Evolutionary conservation across 2,329 filamentous ascomycete genomes (phyloP).

Genomic region (Cercospora sp.): DNA sequence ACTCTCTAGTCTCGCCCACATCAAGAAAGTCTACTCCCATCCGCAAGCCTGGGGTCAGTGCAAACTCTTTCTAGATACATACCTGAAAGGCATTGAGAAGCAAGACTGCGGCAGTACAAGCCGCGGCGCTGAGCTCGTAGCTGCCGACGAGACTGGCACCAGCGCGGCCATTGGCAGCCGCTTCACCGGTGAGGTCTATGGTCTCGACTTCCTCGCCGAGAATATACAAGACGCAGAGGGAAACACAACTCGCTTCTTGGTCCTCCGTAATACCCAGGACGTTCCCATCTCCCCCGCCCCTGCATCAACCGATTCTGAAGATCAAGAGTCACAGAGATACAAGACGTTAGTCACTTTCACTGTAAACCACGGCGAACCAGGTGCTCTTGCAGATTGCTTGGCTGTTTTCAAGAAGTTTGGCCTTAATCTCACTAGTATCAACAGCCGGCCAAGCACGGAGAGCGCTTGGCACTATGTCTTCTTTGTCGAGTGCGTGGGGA

Average conservation of each 20-base stretch:
- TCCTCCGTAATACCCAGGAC: slow-evolving; percentile 51
- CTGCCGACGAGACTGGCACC: slow-evolving; percentile 54
- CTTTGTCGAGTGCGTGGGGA: slow-evolving; percentile 83
- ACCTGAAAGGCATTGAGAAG: slow-evolving; percentile 73
- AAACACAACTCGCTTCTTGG: slow-evolving; percentile 78
- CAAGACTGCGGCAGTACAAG: slow-evolving; percentile 85
- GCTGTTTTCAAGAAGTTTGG: slow-evolving; percentile 71
- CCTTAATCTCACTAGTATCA: slow-evolving; percentile 88
- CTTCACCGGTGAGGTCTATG: slow-evolving; percentile 68
- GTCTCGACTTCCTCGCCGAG: slow-evolving; percentile 67
- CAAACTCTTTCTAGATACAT: slow-evolving; percentile 67
- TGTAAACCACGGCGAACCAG: slow-evolving; percentile 66
- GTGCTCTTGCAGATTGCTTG: slow-evolving; percentile 79
- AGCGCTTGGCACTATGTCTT: slow-evolving; percentile 89
- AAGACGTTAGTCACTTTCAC: slow-evolving; percentile 85
- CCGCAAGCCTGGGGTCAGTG: slow-evolving; percentile 96
- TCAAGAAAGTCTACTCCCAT: slow-evolving; percentile 84
- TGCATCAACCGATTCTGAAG: slow-evolving; percentile 15
- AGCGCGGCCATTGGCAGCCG: slow-evolving; percentile 77
- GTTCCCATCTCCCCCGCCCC: slow-evolving; percentile 75
- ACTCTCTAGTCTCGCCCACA: slow-evolving; percentile 54
- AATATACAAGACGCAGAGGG: slow-evolving; percentile 72
- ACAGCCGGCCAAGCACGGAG: slow-evolving; percentile 74
- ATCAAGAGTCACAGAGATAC: slow-evolving; percentile 27
- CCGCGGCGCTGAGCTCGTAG: slow-evolving; percentile 74